Percentiles rank a stretch among this genome's conserved stretches.
Evolutionary conservation across 1,139 yeast genomes (phyloP).

Genomic region (Pichia sp.): DNA sequence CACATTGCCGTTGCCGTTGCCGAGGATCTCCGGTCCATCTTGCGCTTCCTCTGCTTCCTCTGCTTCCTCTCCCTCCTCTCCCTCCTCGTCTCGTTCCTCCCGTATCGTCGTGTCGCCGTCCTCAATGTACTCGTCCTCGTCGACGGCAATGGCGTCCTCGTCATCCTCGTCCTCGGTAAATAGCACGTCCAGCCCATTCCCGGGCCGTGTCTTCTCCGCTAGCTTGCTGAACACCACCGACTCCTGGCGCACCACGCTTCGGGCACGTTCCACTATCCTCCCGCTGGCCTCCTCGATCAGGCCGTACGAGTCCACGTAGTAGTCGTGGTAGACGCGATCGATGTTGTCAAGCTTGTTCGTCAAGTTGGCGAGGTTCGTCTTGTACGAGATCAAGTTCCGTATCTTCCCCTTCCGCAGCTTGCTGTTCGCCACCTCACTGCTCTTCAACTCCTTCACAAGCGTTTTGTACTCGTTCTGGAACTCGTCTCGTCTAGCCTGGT

Average conservation of each 20-base stretch:
- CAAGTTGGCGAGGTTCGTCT: slow-evolving; percentile 59
- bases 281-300: slow-evolving; percentile 58
- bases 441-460: slow-evolving; percentile 47
- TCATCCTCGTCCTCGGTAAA: slow-evolving; percentile 27
- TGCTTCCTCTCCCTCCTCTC: slow-evolving; percentile 5
- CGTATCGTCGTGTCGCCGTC: slow-evolving; percentile 4
- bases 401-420: slow-evolving; percentile 53
- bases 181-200: slow-evolving; percentile 75
- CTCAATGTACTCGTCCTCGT: slow-evolving; percentile 40
- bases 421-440: slow-evolving; percentile 52
- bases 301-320: slow-evolving; percentile 56
- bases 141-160: slow-evolving; percentile 20
- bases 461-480: slow-evolving; percentile 53
- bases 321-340: slow-evolving; percentile 69
- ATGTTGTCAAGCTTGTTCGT: slow-evolving; percentile 76
- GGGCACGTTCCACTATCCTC: slow-evolving; percentile 50
- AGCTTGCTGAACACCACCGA: slow-evolving; percentile 76
- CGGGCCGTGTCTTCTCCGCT: slow-evolving; percentile 82
- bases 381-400: slow-evolving; percentile 59
- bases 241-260: slow-evolving; percentile 70
- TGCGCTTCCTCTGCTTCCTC: too few species aligned
- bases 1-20: too few species aligned
- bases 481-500: slow-evolving; percentile 31
- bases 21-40: too few species aligned
- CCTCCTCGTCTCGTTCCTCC: slow-evolving; percentile 34